Evolutionary conservation across 139 green algal genomes (phyloP).

Genomic region (Chlamydomonas urium): DNA sequence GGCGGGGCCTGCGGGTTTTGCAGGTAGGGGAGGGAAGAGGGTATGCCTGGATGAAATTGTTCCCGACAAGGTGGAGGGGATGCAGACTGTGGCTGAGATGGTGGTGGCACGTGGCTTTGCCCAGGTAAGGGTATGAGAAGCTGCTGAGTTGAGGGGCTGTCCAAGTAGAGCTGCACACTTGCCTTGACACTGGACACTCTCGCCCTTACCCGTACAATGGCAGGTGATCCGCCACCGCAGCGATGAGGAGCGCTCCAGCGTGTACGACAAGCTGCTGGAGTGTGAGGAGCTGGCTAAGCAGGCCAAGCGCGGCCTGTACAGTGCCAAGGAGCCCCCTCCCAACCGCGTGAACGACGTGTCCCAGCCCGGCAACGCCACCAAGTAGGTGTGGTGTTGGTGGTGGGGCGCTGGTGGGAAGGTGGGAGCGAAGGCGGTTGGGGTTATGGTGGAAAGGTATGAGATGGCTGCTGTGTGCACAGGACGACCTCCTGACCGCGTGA

Average conservation of each 20-base stretch:
- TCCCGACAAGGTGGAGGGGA: conserved; percentile 49
- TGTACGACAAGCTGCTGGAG: conserved; percentile 87
- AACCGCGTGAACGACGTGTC: conserved; percentile 87
- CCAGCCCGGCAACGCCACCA: conserved; percentile 45
- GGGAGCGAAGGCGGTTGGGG: too few relatives aligned
- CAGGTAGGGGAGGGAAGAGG: background rate
- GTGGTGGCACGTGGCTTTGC: conserved; percentile 82
- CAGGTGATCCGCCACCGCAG: conserved; percentile 58
- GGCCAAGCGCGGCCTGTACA: conserved; percentile 73
- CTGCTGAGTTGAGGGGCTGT: too few relatives aligned
- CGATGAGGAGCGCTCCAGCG: conserved; percentile 62
- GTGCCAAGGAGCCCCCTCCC: conserved; percentile 62
- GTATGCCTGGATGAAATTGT: conserved; percentile 43
- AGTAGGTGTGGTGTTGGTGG: conserved; percentile 15
- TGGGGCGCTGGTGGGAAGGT: too few relatives aligned
- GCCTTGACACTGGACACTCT: conserved; percentile 15
- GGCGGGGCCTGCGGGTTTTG: background rate
- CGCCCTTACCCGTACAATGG: background rate
- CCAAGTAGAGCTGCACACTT: too few relatives aligned
- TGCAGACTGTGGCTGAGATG: conserved; percentile 78
- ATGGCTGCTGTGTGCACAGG: too few relatives aligned
- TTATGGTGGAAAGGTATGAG: too few relatives aligned
- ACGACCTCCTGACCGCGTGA: too few relatives aligned
- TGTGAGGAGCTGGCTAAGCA: conserved; percentile 70
- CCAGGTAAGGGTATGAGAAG: too few relatives aligned